Base-by-base conservation (phyloP, 768 basidiomycete species). In the Rhizopogon vulgaris region DNA sequence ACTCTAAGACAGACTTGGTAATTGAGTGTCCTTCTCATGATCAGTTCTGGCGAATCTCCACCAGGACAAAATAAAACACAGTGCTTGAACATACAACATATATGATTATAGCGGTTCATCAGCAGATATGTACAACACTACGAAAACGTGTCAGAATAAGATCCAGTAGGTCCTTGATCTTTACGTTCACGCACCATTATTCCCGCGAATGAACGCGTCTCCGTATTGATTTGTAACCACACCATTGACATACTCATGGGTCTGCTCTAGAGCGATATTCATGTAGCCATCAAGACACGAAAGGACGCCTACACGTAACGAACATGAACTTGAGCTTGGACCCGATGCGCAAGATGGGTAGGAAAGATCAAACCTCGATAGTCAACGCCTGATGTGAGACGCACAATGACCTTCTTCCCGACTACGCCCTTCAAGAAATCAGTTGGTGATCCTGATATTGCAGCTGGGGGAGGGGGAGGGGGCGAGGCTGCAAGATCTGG, bases 221-320 rank as follows among this genome's bases (percentile, higher is more conserved):
- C 22, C 22, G 22, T 22, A 22, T 54, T 77, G 79, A 64, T 94
- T 95, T 32, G 90, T 94, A 43, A 89, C 78, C n/a, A 70, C 61
- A 3, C 94, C 94, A 56, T 89, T 85, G 9, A 94, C 90, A 67
- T 94, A 84, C 70, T 99, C 96, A 70, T 96, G 93, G 3, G 94
- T 96, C 68, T 96, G 90, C 70, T 99, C 96, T 34, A 98, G 72
- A 12, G 93, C 96, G 46, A 98, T 95, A 71, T 98, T 98, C 96
- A 99, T 98, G 69, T 96, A 98, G 0, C 94, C 94, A 69, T 98
- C 96, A 22, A 98, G 78, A 63, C 96, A 98, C 3, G 93, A 94
- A 12, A 99, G 72, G 3, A 94, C 78, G 17, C 95, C 95, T 98
- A 54, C 5, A 10, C n/a, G 32, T 34, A 12, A 34, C 3, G 12